Conservation (phyloP, 2,329 filamentous ascomycete species). For the Botrytis byssoidea region DNA sequence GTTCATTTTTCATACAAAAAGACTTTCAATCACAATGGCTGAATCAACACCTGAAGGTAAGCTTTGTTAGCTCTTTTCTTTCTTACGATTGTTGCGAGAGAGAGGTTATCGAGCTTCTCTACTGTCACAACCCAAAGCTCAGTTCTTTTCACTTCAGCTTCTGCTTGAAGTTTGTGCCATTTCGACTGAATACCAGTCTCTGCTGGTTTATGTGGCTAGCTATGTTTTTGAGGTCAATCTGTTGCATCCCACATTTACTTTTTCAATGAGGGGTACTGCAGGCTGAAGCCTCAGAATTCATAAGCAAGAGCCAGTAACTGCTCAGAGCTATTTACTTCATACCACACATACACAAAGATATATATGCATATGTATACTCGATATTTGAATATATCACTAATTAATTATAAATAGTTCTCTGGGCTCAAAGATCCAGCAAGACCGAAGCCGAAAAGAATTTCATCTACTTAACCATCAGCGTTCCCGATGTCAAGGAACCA, state of each 20-base stretch:
- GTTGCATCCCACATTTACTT: constrained; percentile 2
- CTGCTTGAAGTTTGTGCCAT: not conserved
- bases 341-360: not conserved
- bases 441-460: constrained; percentile 85
- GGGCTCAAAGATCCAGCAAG: constrained; percentile 91
- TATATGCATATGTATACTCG: not conserved
- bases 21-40: constrained; percentile 30
- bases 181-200: not conserved
- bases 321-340: not conserved
- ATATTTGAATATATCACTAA: not conserved
- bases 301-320: constrained; percentile 9
- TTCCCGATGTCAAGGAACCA: constrained; percentile 79
- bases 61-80: constrained; percentile 29
- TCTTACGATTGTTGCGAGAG: not conserved
- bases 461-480: constrained; percentile 88
- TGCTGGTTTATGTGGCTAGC: not conserved
- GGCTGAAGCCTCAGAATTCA: constrained; percentile 6
- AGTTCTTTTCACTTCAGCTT: not conserved
- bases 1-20: not conserved
- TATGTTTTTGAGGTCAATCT: not conserved
- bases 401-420: constrained; percentile 67
- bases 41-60: constrained; percentile 37
- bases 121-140: not conserved
- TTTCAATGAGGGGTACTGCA: constrained; percentile 16
- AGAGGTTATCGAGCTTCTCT: not conserved